A percentile compares a stretch with the other conserved stretches of the same genome.
Evolutionary conservation across 169 alveolate species (phyloP).

Genomic region (Plasmodium fragile): DNA sequence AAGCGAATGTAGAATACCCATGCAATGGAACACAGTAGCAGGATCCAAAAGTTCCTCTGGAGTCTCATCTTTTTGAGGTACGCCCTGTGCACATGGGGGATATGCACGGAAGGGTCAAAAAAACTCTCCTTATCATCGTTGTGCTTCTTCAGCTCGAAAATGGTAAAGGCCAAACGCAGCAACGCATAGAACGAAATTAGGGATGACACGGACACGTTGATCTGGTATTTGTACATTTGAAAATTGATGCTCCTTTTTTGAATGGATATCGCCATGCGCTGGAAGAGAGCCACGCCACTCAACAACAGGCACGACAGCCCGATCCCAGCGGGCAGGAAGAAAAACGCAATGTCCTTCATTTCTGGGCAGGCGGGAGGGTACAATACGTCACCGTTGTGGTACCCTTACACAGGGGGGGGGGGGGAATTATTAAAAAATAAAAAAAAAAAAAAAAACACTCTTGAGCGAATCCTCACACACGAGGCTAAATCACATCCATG

Average conservation of each 20-base stretch:
- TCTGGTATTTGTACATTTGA: conserved; percentile 12
- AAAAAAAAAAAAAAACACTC: not conserved
- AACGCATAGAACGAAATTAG: conserved; percentile 55
- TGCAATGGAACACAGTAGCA: conserved; percentile 43
- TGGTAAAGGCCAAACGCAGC: conserved; percentile 19
- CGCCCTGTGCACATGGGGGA: conserved; percentile 7
- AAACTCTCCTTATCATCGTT: not conserved
- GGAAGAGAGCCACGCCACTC: conserved; percentile 70
- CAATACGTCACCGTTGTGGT: not conserved
- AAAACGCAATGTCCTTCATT: conserved; percentile 72
- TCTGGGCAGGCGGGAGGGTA: not conserved
- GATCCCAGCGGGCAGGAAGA: conserved; percentile 48
- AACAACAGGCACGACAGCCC: conserved; percentile 30
- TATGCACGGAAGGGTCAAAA: not conserved
- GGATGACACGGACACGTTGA: conserved; percentile 42
- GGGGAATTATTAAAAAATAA: not conserved
- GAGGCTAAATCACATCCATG: not conserved
- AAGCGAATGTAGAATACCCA: conserved; percentile 69
- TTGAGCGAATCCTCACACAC: not conserved
- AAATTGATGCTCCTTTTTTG: conserved; percentile 61
- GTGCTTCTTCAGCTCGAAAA: conserved; percentile 15
- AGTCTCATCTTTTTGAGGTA: conserved; percentile 63
- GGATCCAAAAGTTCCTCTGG: conserved; percentile 68
- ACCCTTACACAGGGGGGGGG: too few relatives aligned
- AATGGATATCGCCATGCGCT: conserved; percentile 40